phyloP scores from a whole-genome alignment of 495 filamentous ascomycete genomes.

The Astrothelium macrocarpum region DNA sequence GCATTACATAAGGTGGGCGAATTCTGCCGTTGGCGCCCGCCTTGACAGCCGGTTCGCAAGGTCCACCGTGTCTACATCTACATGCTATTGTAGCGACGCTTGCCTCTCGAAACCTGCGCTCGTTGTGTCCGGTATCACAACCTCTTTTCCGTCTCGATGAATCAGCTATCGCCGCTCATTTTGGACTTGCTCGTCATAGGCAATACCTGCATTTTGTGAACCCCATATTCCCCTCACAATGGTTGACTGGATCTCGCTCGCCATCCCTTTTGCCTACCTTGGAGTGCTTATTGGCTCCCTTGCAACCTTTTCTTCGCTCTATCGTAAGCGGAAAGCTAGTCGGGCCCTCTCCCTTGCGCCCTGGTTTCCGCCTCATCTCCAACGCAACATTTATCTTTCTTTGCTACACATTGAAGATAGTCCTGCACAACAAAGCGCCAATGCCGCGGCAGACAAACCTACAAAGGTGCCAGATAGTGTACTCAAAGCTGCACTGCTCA shows the following conservation, averaged over 20 bases:
- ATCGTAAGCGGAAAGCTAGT: slow-evolving; percentile 83
- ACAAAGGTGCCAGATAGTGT: slow-evolving; percentile 74
- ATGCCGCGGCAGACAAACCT: slow-evolving; percentile 52
- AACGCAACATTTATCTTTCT: slow-evolving; percentile 88
- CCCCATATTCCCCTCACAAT: slow-evolving; percentile 24
- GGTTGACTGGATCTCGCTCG: slow-evolving; percentile 73
- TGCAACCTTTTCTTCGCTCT: slow-evolving; percentile 82
- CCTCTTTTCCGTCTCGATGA: no score
- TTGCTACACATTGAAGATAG: slow-evolving; percentile 73
- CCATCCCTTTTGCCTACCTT: slow-evolving; percentile 78
- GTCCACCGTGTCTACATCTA: neutral
- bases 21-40: neutral
- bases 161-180: no score
- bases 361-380: slow-evolving; percentile 84
- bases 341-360: slow-evolving; percentile 73
- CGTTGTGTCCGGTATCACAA: no score
- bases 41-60: neutral
- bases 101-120: no score
- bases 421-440: slow-evolving; percentile 30
- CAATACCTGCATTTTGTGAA: no score
- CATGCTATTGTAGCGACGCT: no score
- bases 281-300: slow-evolving; percentile 77
- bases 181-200: no score
- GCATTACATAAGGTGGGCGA: no score
- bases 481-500: slow-evolving; percentile 79